A percentile compares a stretch with the other conserved stretches of the same genome.
Conservation (phyloP, 2,329 filamentous ascomycete genomes). For the Cordyceps tenuipes region DNA sequence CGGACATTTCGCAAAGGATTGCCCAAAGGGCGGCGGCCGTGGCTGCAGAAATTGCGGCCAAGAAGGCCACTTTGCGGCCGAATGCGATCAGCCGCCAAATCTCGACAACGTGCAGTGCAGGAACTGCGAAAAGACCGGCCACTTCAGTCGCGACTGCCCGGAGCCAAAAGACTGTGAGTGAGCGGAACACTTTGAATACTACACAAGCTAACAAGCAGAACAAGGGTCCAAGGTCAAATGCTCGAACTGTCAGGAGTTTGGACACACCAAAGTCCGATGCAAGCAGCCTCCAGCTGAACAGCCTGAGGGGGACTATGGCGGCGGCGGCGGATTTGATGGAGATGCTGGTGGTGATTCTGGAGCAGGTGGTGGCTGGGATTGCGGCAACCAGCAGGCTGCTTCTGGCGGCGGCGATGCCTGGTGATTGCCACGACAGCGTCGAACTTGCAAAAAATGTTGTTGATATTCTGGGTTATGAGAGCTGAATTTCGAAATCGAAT, state of each 20-base stretch:
- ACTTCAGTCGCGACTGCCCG: constrained; percentile 54
- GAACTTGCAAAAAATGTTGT: not conserved
- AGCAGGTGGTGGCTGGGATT: not conserved
- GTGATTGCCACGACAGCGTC: not conserved
- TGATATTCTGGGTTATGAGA: not conserved
- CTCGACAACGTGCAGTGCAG: constrained; percentile 47
- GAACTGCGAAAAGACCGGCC: constrained; percentile 52
- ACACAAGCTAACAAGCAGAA: constrained; percentile 15
- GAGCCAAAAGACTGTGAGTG: constrained; percentile 39
- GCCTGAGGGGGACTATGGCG: not conserved
- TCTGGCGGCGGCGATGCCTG: not conserved
- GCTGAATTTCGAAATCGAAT: not conserved
- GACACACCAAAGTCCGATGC: constrained; percentile 32
- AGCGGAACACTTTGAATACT: not conserved
- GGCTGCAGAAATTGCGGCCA: constrained; percentile 55
- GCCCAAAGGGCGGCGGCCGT: constrained; percentile 50
- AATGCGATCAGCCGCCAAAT: constrained; percentile 40
- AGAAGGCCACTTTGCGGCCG: constrained; percentile 48
- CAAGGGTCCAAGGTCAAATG: constrained; percentile 34
- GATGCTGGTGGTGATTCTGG: not conserved
- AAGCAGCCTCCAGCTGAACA: constrained; percentile 21
- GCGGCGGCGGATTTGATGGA: not conserved
- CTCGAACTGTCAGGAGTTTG: constrained; percentile 29
- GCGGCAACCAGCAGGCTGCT: not conserved
- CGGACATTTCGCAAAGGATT: constrained; percentile 57